Conservation (phyloP, 257 asterid species). For the Solanum sparsipilum region DNA sequence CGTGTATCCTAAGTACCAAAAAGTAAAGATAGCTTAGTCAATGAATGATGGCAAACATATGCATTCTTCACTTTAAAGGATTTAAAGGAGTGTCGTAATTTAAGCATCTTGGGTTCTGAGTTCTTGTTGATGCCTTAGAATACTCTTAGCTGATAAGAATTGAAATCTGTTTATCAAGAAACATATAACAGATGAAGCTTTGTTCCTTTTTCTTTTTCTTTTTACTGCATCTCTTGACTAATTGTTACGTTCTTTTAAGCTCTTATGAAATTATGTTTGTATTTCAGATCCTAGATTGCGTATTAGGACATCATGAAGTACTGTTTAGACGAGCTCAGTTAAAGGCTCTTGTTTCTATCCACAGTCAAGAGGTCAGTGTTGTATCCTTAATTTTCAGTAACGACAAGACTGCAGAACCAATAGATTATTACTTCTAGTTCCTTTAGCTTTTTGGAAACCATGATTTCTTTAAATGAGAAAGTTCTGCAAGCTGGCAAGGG, state of each 20-base stretch:
- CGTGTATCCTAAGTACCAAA: background rate
- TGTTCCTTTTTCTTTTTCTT: background rate
- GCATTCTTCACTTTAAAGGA: background rate
- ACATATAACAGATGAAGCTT: background rate
- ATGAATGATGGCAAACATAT: background rate
- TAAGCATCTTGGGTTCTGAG: background rate
- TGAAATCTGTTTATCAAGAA: background rate
- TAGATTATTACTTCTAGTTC: background rate
- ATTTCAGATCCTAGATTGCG: slow-evolving; percentile 71
- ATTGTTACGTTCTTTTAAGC: background rate
- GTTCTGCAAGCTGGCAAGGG: slow-evolving; percentile 83
- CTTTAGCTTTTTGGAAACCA: background rate
- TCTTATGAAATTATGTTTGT: background rate
- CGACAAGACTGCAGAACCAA: background rate
- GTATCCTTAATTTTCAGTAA: background rate
- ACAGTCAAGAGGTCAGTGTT: slow-evolving; percentile 61
- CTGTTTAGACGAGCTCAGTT: slow-evolving; percentile 91
- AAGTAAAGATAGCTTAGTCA: background rate
- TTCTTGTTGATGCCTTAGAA: background rate
- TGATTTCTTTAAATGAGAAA: background rate
- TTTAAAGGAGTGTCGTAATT: background rate
- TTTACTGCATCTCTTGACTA: background rate
- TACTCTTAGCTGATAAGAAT: background rate
- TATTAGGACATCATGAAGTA: slow-evolving; percentile 81
- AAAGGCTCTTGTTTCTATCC: slow-evolving; percentile 95